Evolutionary conservation across 768 basidiomycete genomes (phyloP), one percentile per base, ranked within the genome.

Genomic region (Sarcomyxa edulis): DNA sequence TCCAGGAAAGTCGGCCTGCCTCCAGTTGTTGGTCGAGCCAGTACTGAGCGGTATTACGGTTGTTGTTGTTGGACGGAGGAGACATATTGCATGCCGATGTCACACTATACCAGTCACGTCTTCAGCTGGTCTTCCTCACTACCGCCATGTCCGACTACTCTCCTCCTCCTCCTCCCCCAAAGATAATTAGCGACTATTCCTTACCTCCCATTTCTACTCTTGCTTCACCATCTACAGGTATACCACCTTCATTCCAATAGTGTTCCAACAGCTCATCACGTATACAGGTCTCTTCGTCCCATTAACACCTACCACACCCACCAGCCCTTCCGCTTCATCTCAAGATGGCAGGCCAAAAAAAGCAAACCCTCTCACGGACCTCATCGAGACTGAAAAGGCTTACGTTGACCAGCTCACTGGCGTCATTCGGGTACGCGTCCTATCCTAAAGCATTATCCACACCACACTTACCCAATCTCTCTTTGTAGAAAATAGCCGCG

Each of bases 371-470:
- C 69, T 99, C 39, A 74, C 74, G 6, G 95, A 99, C 65, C 81
- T 99, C 44, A 83, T 98, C 40, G 89, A 94, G 54, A 94, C 88
- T 15, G 96, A 99, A 66, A 90, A 84, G 64, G 51, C 70, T 18
- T 99, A 95, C 64, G 93, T 97, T 9, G 92, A 95, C 29, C 75
- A 89, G 47, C 66, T 99, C 25, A 83, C 91, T 8, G 83, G 83
- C 28, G 76, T 97, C 52, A 96, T 99, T 48, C 78, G 93, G 54
- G 95, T 93, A 56, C 42, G 89, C 54, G 20, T 44, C 16, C 26
- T n/a, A 28, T 12, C 30, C 53, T n/a, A 45, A 34, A 22, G 20
- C 40, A 26, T 39, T 29, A 20, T 49, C 14, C 19, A 25, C 26
- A 19, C 22, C 24, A 14, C 22, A 30, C 21, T 32, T 46, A 39